These are phyloP conservation scores for Pythium aristosporum DNA, from an alignment of 352 stramenopile genomes.

Conservation along the genomic window DNA sequence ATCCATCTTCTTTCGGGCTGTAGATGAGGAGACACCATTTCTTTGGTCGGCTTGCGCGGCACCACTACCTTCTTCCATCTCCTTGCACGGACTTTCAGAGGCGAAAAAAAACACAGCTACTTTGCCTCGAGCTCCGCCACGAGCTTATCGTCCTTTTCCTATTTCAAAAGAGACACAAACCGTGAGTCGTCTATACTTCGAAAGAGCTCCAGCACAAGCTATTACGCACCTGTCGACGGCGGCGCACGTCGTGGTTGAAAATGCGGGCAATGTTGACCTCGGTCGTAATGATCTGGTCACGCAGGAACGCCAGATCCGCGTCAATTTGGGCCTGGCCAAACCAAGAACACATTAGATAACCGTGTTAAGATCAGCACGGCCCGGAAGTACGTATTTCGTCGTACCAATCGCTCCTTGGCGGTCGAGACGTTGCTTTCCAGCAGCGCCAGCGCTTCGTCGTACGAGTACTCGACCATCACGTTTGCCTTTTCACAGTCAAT, in stretches of 20 bases:
- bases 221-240: constrained; percentile 55
- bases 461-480: constrained; percentile 97
- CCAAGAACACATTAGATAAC: background rate
- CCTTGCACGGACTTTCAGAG: background rate
- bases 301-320: constrained; percentile 92
- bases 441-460: constrained; percentile 93
- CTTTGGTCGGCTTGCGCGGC: no score
- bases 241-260: constrained; percentile 97
- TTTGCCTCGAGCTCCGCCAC: constrained; percentile 67
- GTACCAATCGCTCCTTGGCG: constrained; percentile 70
- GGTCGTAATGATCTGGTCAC: constrained; percentile 97
- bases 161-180: background rate
- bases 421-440: constrained; percentile 74
- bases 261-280: constrained; percentile 97
- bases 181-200: background rate
- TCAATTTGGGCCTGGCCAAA: constrained; percentile 64
- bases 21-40: background rate
- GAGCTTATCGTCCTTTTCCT: constrained; percentile 71
- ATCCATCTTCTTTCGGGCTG: background rate
- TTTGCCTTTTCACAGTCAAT: constrained; percentile 59
- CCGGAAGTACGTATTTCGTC: background rate
- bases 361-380: background rate
- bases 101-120: constrained; percentile 24
- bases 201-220: background rate
- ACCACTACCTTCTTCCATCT: no score